Evolutionary conservation across 768 basidiomycete species (phyloP).

Genomic region (Phlebiopsis flavidoalba): DNA sequence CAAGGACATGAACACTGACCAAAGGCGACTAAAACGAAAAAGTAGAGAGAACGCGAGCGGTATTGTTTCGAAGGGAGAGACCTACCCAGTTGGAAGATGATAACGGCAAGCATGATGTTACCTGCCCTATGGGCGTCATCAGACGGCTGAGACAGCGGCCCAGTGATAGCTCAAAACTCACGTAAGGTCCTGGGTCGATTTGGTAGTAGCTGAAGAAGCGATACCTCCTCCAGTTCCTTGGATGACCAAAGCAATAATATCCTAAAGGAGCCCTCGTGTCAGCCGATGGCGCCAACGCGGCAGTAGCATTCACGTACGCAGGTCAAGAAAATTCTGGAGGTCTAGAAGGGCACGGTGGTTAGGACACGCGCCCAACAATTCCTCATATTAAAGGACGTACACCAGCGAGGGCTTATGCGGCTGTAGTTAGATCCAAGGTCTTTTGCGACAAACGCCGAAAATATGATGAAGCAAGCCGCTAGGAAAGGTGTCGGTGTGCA

Average conservation of each 20-base stretch:
- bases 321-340: conserved; percentile 36
- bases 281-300: neutral
- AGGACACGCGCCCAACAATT: neutral
- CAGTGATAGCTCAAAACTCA: conserved; percentile 2
- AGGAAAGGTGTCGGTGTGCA: conserved; percentile 51
- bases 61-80: neutral
- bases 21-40: conserved; percentile 33
- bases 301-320: conserved; percentile 19
- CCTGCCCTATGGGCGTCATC: conserved; percentile 30
- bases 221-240: conserved; percentile 62
- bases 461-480: conserved; percentile 56
- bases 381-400: conserved; percentile 26
- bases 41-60: neutral
- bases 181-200: conserved; percentile 19
- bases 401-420: conserved; percentile 36
- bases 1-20: conserved; percentile 32
- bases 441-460: conserved; percentile 40
- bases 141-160: neutral
- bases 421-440: conserved; percentile 43
- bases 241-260: conserved; percentile 54
- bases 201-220: conserved; percentile 27
- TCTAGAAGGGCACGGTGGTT: conserved; percentile 23
- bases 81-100: conserved; percentile 51
- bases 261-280: conserved; percentile 20
- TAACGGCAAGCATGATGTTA: conserved; percentile 58